Evolutionary conservation across 139 green algal genomes (phyloP).

Genomic region (Microglena sp.): DNA sequence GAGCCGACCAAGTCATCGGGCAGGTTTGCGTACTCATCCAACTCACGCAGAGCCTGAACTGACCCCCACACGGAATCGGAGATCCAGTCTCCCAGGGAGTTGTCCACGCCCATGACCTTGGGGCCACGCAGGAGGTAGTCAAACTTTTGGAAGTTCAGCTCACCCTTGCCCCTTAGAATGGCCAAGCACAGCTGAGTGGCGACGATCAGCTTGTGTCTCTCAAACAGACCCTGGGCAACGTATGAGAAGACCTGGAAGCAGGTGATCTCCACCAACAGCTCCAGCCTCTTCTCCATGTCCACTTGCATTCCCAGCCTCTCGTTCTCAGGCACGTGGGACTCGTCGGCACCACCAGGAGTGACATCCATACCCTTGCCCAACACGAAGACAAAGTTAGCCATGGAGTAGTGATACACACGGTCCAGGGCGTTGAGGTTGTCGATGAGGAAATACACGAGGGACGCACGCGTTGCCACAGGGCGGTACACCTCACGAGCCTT

Average conservation of each 20-base stretch:
- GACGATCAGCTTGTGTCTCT: constrained; percentile 88
- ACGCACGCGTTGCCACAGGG: constrained; percentile 67
- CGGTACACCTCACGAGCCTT: constrained; percentile 72
- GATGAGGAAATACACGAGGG: constrained; percentile 85
- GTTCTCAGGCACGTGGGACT: constrained; percentile 32
- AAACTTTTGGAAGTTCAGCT: constrained; percentile 66
- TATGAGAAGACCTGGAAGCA: constrained; percentile 64
- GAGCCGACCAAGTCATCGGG: constrained; percentile 73
- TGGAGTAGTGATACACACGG: constrained; percentile 86
- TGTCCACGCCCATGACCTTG: constrained; percentile 59
- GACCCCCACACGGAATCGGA: constrained; percentile 45
- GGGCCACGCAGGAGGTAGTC: constrained; percentile 74
- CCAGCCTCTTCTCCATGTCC: constrained; percentile 51
- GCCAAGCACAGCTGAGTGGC: constrained; percentile 80
- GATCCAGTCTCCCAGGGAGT: constrained; percentile 76
- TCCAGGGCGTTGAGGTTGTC: constrained; percentile 77
- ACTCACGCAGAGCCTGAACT: constrained; percentile 55
- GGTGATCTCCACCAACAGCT: constrained; percentile 65
- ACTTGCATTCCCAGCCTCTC: constrained; percentile 34
- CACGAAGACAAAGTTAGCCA: constrained; percentile 83
- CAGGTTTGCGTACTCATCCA: constrained; percentile 73
- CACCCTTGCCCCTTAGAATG: constrained; percentile 54
- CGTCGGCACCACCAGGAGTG: constrained; percentile 47
- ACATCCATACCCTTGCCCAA: constrained; percentile 76
- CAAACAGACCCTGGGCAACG: constrained; percentile 78